Conservation (phyloP, 1,139 yeast species). For the Insectozyma bohioensis region DNA sequence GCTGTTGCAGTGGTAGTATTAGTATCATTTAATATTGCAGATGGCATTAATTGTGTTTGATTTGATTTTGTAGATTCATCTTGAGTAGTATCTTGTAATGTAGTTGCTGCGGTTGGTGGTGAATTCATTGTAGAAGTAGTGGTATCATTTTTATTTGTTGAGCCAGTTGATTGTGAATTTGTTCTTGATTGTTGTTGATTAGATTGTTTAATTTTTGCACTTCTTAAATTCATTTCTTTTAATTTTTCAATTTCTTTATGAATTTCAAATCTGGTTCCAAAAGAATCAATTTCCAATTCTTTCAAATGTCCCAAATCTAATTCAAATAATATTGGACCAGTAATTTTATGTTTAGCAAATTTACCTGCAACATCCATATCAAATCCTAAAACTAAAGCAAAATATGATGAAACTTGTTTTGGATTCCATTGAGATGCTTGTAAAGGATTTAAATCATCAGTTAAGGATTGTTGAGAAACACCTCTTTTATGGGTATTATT, state of each 20-base stretch:
- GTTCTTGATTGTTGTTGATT: conserved; percentile 7
- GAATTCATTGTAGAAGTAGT: conserved; percentile 9
- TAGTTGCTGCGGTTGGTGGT: conserved; percentile 14
- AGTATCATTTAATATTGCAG: conserved; percentile 13
- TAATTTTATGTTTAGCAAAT: conserved; percentile 83
- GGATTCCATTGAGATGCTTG: conserved; percentile 78
- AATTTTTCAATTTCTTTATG: conserved; percentile 84
- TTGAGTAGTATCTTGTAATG: conserved; percentile 7
- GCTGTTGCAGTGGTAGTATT: too few relatives aligned
- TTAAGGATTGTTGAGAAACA: conserved; percentile 13
- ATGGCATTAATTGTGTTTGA: conserved; percentile 16
- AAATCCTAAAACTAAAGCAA: conserved; percentile 65
- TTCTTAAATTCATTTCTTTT: conserved; percentile 25
- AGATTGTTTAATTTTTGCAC: conserved; percentile 12
- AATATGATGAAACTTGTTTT: conserved; percentile 76
- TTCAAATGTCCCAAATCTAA: conserved; percentile 83
- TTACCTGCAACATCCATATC: conserved; percentile 71
- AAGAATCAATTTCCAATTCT: conserved; percentile 86
- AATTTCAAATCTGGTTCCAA: conserved; percentile 93
- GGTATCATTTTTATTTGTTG: conserved; percentile 11
- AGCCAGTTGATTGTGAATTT: conserved; percentile 10
- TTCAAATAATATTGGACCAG: conserved; percentile 82
- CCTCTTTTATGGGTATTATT: conserved; percentile 8
- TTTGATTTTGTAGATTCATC: conserved; percentile 2
- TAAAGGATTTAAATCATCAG: conserved; percentile 47